These are phyloP conservation scores for Leccinum disarticulatum DNA, from an alignment of 768 basidiomycete genomes.

Conservation along the genomic window DNA sequence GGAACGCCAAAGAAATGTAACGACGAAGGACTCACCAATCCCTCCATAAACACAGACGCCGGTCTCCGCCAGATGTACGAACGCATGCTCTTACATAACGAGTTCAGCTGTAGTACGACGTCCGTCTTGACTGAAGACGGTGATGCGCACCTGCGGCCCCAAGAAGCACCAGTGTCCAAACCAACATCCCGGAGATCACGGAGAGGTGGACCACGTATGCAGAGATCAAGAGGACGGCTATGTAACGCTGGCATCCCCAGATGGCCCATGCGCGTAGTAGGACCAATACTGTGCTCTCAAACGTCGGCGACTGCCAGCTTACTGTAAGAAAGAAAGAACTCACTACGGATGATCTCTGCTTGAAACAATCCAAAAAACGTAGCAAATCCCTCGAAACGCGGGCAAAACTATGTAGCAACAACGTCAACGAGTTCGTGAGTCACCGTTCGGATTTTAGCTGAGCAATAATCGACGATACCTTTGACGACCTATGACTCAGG, in stretches of 20 bases:
- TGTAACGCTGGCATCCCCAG: background rate
- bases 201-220: slow-evolving; percentile 3
- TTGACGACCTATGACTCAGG: slow-evolving; percentile 10
- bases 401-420: background rate
- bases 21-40: too few relatives aligned
- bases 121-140: background rate
- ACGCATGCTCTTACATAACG: too few relatives aligned
- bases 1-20: too few relatives aligned
- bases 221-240: background rate
- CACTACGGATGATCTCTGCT: slow-evolving; percentile 1
- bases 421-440: too few relatives aligned
- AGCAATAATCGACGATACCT: background rate
- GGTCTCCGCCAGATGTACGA: too few relatives aligned
- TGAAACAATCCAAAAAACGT: background rate
- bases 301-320: background rate
- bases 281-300: background rate
- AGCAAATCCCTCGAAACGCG: background rate
- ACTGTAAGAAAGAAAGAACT: background rate
- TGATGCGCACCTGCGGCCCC: background rate
- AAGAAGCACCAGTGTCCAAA: background rate
- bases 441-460: background rate
- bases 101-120: background rate
- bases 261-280: background rate
- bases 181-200: background rate
- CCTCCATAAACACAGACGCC: too few relatives aligned